Conservation (phyloP, 2,329 filamentous ascomycete species). For the Aspergillus nomiae region DNA sequence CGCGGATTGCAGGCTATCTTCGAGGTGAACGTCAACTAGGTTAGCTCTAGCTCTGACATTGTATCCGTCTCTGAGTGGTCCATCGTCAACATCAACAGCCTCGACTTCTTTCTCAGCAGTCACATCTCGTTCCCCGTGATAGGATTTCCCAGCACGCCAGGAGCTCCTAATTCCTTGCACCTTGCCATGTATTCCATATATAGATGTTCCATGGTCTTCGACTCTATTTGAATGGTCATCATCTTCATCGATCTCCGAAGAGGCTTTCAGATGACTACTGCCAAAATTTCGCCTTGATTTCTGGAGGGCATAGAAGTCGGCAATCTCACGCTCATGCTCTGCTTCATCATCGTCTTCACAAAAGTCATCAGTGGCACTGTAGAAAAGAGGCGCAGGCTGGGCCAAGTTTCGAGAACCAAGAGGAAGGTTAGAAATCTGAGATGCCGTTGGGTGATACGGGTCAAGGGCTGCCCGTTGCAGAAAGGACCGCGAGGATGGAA, state of each 20-base stretch:
- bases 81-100: slow-evolving; percentile 38
- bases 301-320: slow-evolving; percentile 92
- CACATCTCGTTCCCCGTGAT: slow-evolving; percentile 41
- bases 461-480: slow-evolving; percentile 63
- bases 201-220: slow-evolving; percentile 46
- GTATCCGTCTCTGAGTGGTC: slow-evolving; percentile 31
- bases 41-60: slow-evolving; percentile 61
- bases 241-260: slow-evolving; percentile 77
- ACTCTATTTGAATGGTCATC: slow-evolving; percentile 58
- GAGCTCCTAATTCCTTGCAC: slow-evolving; percentile 59
- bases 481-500: slow-evolving; percentile 52
- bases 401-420: slow-evolving; percentile 76
- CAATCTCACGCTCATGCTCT: slow-evolving; percentile 85
- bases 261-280: slow-evolving; percentile 79
- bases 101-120: slow-evolving; percentile 37
- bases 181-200: slow-evolving; percentile 41
- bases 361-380: slow-evolving; percentile 86
- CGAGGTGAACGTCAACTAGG: slow-evolving; percentile 86
- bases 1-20: slow-evolving; percentile 59
- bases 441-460: slow-evolving; percentile 74
- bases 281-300: slow-evolving; percentile 86
- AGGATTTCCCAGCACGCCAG: slow-evolving; percentile 54
- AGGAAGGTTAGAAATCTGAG: slow-evolving; percentile 73
- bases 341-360: slow-evolving; percentile 91
- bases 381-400: slow-evolving; percentile 89